Evolutionary conservation across 176 grass and related monocot species (phyloP), one percentile per base, ranked within the genome.

Genomic region (Oryza brachyantha): DNA sequence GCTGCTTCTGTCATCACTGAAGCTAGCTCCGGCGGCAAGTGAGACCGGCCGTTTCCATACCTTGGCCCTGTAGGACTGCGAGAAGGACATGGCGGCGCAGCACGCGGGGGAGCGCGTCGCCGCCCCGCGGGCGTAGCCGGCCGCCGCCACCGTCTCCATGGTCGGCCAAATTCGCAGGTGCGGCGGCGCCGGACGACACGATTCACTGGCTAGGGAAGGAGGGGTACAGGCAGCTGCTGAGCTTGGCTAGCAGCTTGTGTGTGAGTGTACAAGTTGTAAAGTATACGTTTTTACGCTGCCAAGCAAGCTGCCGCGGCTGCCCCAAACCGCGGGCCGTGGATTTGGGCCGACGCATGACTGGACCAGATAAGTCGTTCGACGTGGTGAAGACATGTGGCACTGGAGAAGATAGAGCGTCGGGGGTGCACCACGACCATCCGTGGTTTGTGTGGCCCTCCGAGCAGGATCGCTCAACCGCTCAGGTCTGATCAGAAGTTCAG

Each of bases 141-240:
- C 93, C 34, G 84, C 85, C 38, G 85, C 89, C 60, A 90, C 86
- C 64, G 86, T 89, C 78, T 97, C 91, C 94, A 97, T 97, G n/a
- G 76, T n/a, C 43, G 26, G 43, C 52, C 5, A 22, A 27, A 17
- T 34, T 39, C 25, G 3, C 42, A 48, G 81, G 4, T 73, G 84
- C 21, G 11, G 40, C 61, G 57, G 11, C 12, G 42, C 12, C 17
- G 5, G 38, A 43, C 43, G 22, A 36, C 13, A 50, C 17, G 19
- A 52, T 39, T 10, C 17, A 27, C 19, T 50, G 45, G 42, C 41
- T 48, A 37, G 39, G 35, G 35, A 6, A 36, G 5, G 5, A 6
- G 35, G 37, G 66, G 42, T 10, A 39, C n/a, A n/a, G 42, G 79
- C 11, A 45, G 0, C 5, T 13, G 14, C 17, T 8, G 11, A 62